Evolutionary conservation across 306 rosid genomes (phyloP).

Genomic region (Casuarina equisetifolia): DNA sequence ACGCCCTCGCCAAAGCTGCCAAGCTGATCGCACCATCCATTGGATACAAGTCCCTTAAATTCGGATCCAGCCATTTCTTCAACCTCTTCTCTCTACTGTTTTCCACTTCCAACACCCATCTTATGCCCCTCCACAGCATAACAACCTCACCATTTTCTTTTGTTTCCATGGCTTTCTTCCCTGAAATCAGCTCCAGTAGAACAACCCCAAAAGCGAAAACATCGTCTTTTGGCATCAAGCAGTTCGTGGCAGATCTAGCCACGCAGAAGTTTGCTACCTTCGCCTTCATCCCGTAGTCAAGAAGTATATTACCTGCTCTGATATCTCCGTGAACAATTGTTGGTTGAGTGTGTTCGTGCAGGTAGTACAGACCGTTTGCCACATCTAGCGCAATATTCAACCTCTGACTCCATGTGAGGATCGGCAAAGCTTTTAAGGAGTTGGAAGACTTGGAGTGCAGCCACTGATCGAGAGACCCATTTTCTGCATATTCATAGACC

Average conservation of each 20-base stretch:
- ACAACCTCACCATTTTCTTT: slow-evolving; percentile 56
- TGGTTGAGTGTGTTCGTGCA: slow-evolving; percentile 82
- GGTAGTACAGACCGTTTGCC: slow-evolving; percentile 73
- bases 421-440: not conserved
- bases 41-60: slow-evolving; percentile 43
- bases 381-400: slow-evolving; percentile 70
- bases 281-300: slow-evolving; percentile 65
- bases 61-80: slow-evolving; percentile 66
- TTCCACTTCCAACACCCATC: slow-evolving; percentile 49
- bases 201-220: slow-evolving; percentile 74
- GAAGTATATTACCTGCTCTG: slow-evolving; percentile 64
- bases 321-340: slow-evolving; percentile 76
- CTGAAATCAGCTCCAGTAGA: slow-evolving; percentile 64
- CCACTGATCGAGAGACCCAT: slow-evolving; percentile 75
- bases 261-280: slow-evolving; percentile 70
- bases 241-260: slow-evolving; percentile 55
- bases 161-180: slow-evolving; percentile 49
- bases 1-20: slow-evolving; percentile 53
- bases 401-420: slow-evolving; percentile 76
- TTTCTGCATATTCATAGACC: slow-evolving; percentile 74
- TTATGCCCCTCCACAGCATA: slow-evolving; percentile 65
- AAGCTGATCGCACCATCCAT: slow-evolving; percentile 55
- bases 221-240: slow-evolving; percentile 52
- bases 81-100: slow-evolving; percentile 49
- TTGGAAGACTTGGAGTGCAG: slow-evolving; percentile 37